phyloP scores from a whole-genome alignment of 768 basidiomycete genomes.

The Tremella yokohamensis region DNA sequence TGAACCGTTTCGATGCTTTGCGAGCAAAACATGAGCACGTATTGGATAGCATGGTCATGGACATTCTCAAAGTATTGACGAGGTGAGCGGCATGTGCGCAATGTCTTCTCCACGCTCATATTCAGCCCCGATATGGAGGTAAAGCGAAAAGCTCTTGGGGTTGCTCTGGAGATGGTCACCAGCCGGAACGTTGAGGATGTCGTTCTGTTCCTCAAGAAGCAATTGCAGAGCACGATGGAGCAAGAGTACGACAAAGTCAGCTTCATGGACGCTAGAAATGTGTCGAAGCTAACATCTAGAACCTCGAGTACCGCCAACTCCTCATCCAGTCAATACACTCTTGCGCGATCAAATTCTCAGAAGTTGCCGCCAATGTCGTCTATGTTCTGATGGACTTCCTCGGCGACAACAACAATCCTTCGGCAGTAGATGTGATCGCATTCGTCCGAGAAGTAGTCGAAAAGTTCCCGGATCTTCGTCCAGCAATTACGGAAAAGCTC shows the following conservation, averaged over 20 bases:
- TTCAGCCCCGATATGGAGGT: slow-evolving; percentile 91
- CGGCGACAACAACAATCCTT: slow-evolving; percentile 89
- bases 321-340: slow-evolving; percentile 97
- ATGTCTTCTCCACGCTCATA: background rate
- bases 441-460: slow-evolving; percentile 91
- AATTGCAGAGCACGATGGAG: slow-evolving; percentile 88
- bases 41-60: slow-evolving; percentile 88
- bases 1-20: slow-evolving; percentile 80
- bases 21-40: slow-evolving; percentile 77
- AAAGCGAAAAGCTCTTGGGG: slow-evolving; percentile 80
- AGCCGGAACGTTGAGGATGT: slow-evolving; percentile 95
- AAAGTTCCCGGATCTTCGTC: slow-evolving; percentile 84
- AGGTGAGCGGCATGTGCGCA: slow-evolving; percentile 56
- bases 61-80: slow-evolving; percentile 82
- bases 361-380: slow-evolving; percentile 92
- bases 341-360: slow-evolving; percentile 92
- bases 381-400: slow-evolving; percentile 62
- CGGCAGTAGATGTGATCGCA: slow-evolving; percentile 89
- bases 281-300: slow-evolving; percentile 54
- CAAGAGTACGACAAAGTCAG: slow-evolving; percentile 84
- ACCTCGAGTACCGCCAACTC: slow-evolving; percentile 89
- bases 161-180: slow-evolving; percentile 87
- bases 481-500: slow-evolving; percentile 79
- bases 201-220: slow-evolving; percentile 93
- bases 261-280: background rate